Evolutionary conservation across 441 rosid species (phyloP).

Genomic region (Gossypium schwendimanii): DNA sequence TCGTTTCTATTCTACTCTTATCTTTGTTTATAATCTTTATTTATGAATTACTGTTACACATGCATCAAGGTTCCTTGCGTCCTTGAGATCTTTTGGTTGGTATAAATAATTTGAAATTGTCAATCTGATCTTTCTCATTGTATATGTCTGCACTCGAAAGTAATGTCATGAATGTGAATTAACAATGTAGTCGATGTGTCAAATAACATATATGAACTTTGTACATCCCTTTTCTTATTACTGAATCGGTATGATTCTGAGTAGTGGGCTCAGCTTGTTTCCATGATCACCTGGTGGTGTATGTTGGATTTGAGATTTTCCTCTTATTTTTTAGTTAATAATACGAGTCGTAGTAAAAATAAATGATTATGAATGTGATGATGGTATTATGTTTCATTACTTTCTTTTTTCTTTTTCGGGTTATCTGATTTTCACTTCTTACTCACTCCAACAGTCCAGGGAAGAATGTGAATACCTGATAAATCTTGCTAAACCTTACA

Average conservation of each 20-base stretch:
- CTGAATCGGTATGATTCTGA: background rate
- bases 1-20: constrained; percentile 7
- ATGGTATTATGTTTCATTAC: background rate
- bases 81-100: background rate
- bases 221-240: background rate
- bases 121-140: background rate
- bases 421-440: background rate
- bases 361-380: background rate
- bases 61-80: background rate
- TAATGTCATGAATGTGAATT: background rate
- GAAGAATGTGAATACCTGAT: constrained; percentile 67
- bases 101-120: background rate
- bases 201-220: background rate
- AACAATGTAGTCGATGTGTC: background rate
- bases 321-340: background rate
- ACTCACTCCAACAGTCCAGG: constrained; percentile 41
- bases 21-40: background rate
- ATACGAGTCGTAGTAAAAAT: background rate
- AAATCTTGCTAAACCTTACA: constrained; percentile 54
- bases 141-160: background rate
- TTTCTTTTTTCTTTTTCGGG: background rate
- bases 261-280: background rate
- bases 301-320: background rate
- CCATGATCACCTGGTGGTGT: background rate
- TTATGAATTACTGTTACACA: background rate